Conservation (phyloP, 106 monocot genomes). For the Gastrodia elata region DNA sequence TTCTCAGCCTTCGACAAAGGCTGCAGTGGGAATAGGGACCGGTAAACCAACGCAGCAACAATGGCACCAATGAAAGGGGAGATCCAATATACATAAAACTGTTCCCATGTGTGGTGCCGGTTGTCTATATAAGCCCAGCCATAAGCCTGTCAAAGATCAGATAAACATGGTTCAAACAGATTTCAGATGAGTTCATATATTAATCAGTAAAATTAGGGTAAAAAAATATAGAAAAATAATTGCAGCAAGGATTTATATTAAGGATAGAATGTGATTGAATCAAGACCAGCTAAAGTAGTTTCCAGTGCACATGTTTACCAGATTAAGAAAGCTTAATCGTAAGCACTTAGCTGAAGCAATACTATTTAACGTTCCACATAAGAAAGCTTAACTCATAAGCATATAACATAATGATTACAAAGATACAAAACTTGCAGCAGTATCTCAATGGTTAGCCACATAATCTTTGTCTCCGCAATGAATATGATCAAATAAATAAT, state of each 20-base stretch:
- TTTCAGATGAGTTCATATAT: not conserved
- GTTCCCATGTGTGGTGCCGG: slow-evolving; percentile 13
- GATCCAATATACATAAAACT: slow-evolving; percentile 21
- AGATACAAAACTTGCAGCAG: too few relatives aligned
- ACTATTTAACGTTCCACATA: too few relatives aligned
- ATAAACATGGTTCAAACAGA: not conserved
- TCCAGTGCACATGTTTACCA: not conserved
- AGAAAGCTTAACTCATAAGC: too few relatives aligned
- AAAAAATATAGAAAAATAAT: not conserved
- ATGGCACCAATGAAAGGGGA: slow-evolving; percentile 16
- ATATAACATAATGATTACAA: too few relatives aligned
- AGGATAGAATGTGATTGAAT: not conserved
- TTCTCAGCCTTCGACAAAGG: slow-evolving; percentile 9
- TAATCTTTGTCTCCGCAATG: too few relatives aligned
- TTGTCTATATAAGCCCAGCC: slow-evolving; percentile 6
- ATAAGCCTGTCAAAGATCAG: not conserved
- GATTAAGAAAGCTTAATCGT: too few relatives aligned
- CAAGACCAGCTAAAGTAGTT: not conserved
- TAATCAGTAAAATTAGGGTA: not conserved
- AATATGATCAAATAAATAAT: too few relatives aligned
- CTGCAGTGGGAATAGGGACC: slow-evolving; percentile 4
- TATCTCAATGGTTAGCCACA: too few relatives aligned
- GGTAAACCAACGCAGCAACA: slow-evolving; percentile 15
- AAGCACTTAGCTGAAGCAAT: too few relatives aligned
- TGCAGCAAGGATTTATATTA: not conserved